These are phyloP conservation scores for Cairneyella variabilis DNA, from an alignment of 495 filamentous ascomycete genomes.

Conservation along the genomic window DNA sequence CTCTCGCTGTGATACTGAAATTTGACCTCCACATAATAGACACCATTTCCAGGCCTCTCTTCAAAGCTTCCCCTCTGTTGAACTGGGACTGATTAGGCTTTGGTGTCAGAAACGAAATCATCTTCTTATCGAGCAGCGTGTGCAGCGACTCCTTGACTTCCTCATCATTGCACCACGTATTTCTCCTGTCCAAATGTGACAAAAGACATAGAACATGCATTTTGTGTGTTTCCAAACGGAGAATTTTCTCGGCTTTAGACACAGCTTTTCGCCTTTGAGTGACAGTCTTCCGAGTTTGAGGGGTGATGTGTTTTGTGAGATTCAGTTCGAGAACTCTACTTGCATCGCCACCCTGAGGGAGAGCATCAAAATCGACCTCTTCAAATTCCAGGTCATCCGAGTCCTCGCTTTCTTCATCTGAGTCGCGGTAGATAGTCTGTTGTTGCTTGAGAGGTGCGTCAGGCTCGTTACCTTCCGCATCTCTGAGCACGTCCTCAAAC, in stretches of 20 bases:
- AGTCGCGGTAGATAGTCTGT: slow-evolving; percentile 23
- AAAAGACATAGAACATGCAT: slow-evolving; percentile 79
- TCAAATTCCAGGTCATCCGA: slow-evolving; percentile 69
- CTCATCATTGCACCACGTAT: slow-evolving; percentile 84
- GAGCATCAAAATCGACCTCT: slow-evolving; percentile 46
- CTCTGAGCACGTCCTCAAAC: slow-evolving; percentile 36
- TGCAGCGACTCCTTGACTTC: slow-evolving; percentile 58
- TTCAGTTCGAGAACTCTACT: slow-evolving; percentile 23
- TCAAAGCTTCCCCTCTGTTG: slow-evolving; percentile 64
- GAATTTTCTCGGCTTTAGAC: slow-evolving; percentile 63
- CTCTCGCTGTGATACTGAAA: slow-evolving; percentile 67
- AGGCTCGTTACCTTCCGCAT: slow-evolving; percentile 16
- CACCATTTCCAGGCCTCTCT: slow-evolving; percentile 70
- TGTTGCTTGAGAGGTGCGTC: slow-evolving; percentile 9
- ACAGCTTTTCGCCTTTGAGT: slow-evolving; percentile 31
- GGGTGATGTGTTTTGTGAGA: slow-evolving; percentile 22
- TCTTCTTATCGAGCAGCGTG: slow-evolving; percentile 55
- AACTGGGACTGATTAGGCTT: slow-evolving; percentile 63
- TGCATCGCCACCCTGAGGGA: slow-evolving; percentile 30
- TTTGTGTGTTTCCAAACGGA: slow-evolving; percentile 78
- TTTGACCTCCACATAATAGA: slow-evolving; percentile 60
- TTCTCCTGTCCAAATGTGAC: slow-evolving; percentile 67
- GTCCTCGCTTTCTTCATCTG: slow-evolving; percentile 33
- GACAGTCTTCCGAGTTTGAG: slow-evolving; percentile 23
- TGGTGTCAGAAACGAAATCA: slow-evolving; percentile 59